Conservation (phyloP, 805 yeast genomes). For the Teunomyces cretensis region DNA sequence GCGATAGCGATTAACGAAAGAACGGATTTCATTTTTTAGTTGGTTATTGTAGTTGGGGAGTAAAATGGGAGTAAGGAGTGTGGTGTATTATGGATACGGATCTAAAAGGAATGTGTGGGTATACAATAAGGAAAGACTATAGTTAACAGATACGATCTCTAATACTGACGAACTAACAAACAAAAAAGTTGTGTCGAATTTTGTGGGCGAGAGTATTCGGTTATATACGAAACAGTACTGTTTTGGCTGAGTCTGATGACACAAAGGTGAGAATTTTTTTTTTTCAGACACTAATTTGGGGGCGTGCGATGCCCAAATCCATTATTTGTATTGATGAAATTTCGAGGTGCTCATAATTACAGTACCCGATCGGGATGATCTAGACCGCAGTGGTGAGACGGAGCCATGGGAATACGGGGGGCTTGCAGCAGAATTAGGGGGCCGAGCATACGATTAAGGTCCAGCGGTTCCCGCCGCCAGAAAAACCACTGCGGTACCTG, state of each 20-base stretch:
- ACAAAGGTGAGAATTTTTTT: background rate
- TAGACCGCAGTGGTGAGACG: background rate
- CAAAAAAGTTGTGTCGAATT: constrained; percentile 1
- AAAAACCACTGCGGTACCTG: too few species aligned
- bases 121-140: constrained; percentile 25
- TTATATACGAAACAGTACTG: background rate
- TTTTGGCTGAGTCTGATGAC: background rate
- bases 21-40: constrained; percentile 27
- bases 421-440: too few species aligned
- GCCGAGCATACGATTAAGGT: too few species aligned
- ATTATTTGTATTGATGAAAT: background rate
- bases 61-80: background rate
- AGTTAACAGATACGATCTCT: constrained; percentile 16
- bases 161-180: background rate
- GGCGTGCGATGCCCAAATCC: background rate
- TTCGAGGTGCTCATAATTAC: background rate
- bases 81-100: background rate
- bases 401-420: background rate
- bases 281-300: background rate
- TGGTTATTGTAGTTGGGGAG: too few species aligned
- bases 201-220: background rate
- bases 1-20: constrained; percentile 27
- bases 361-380: constrained; percentile 2
- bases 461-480: too few species aligned
- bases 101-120: constrained; percentile 4